phyloP scores from a whole-genome alignment of 2,329 filamentous ascomycete genomes.

The Uncinocarpus reesii region DNA sequence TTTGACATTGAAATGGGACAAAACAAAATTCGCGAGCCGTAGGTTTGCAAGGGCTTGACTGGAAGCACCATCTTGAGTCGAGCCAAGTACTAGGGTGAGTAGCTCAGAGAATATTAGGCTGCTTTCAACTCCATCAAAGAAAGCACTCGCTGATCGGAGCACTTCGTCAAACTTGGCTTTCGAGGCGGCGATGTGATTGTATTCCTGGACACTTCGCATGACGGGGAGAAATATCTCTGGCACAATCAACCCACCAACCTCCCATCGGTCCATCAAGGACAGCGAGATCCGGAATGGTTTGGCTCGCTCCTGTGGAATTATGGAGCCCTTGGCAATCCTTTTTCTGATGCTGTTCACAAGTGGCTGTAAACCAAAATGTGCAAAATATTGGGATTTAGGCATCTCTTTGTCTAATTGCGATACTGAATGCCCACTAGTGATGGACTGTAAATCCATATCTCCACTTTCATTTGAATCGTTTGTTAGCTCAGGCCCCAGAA shows the following conservation, averaged over 20 bases:
- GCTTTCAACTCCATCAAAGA: constrained; percentile 95
- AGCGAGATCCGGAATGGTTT: constrained; percentile 84
- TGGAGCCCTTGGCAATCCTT: constrained; percentile 55
- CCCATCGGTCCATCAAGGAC: constrained; percentile 96
- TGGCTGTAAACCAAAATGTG: constrained; percentile 62
- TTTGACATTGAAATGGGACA: constrained; percentile 79
- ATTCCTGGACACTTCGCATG: constrained; percentile 66
- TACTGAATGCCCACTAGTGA: constrained; percentile 23
- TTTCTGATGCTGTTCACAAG: constrained; percentile 64
- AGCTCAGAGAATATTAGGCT: constrained; percentile 84
- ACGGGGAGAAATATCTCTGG: constrained; percentile 81
- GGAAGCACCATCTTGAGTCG: constrained; percentile 27
- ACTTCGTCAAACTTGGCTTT: constrained; percentile 73
- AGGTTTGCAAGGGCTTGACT: constrained; percentile 54
- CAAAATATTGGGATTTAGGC: constrained; percentile 70
- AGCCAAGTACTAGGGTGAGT: constrained; percentile 50
- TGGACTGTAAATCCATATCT: constrained; percentile 23
- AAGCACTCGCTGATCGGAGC: constrained; percentile 81
- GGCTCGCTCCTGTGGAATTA: constrained; percentile 57
- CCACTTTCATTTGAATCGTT: constrained; percentile 30
- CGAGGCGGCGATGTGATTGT: constrained; percentile 54
- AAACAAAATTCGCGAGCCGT: constrained; percentile 66
- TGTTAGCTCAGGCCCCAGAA: constrained; percentile 65
- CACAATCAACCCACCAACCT: constrained; percentile 83
- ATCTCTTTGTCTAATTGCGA: constrained; percentile 33